These are phyloP conservation scores for Loxodes magnus DNA, from an alignment of 73 alveolate genomes.

Conservation along the genomic window DNA sequence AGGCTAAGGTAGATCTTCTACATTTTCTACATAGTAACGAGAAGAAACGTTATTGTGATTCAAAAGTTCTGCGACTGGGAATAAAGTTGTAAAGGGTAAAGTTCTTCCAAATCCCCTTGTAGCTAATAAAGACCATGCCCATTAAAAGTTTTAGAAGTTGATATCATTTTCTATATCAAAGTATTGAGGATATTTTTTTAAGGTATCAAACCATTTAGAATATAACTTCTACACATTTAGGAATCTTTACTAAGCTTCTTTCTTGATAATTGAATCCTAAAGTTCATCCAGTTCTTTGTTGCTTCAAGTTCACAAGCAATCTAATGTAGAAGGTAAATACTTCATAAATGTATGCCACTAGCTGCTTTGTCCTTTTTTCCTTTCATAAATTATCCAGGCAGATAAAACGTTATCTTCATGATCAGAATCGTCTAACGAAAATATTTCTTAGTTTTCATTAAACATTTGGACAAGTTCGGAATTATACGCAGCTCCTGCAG, in stretches of 20 bases:
- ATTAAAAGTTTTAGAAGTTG: not conserved
- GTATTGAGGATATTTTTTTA: not conserved
- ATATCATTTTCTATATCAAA: not conserved
- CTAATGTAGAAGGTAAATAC: not conserved
- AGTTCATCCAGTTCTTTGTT: slow-evolving; percentile 3
- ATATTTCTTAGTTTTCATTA: slow-evolving; percentile 5
- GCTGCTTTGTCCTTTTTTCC: not conserved
- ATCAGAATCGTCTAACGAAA: not conserved
- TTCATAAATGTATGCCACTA: not conserved
- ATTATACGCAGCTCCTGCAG: not conserved
- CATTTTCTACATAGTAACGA: no score
- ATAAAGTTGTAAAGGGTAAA: not conserved
- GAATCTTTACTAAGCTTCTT: not conserved
- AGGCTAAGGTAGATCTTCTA: no score
- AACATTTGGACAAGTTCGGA: not conserved
- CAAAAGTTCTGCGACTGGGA: slow-evolving; percentile 7
- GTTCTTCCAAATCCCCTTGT: not conserved
- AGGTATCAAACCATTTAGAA: not conserved
- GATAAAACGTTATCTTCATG: not conserved
- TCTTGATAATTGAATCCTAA: not conserved
- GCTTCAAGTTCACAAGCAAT: slow-evolving; percentile 5
- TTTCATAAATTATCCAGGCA: slow-evolving; percentile 6
- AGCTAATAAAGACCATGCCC: not conserved
- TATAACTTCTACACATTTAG: not conserved
- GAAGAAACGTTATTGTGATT: slow-evolving; percentile 4